Evolutionary conservation across 2,329 filamentous ascomycete species (phyloP), one percentile per base, ranked within the genome.

Genomic region (Fusarium denticulatum): DNA sequence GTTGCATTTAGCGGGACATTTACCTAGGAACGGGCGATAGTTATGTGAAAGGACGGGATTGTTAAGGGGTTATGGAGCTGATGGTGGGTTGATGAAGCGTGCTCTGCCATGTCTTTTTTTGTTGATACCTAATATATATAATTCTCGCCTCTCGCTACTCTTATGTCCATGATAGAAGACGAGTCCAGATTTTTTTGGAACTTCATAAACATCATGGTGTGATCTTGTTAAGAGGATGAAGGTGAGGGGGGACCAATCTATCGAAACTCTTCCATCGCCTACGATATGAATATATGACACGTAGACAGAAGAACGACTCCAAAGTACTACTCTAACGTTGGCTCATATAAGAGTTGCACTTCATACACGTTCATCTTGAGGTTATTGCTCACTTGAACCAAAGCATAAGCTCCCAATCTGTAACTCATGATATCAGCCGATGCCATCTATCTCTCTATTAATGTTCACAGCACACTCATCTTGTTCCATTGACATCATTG

Each of bases 121-220:
- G 22, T 58, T 59, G 67, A 74, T 64, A 74, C 55, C 55, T 73
- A 74, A 74, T 73, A 61, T 40, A 74, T 58, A 60, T 74, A 73
- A 73, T 73, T 64, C 71, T 72, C 71, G 46, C 47, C 67, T 72
- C 71, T 74, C 20, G n/a, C 24, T 20, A 11, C 9, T 26, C 6
- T 10, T 11, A 11, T 28, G 12, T 11, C 11, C 15, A 16, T 30
- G 30, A n/a, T 5, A 5, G 13, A 30, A 24, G 8, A 3, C 28
- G 6, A 24, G 5, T 18, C 6, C 16, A n/a, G 22, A 7, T 39
- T 24, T 28, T 28, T 40, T 22, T 12, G 8, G 12, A 32, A 6
- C 18, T 24, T 30, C 22, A 24, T 20, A 1, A 18, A 30, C 5
- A 52, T 32, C 8, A 15, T 14, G 34, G 8, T 18, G 15, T 40